Base-by-base conservation (phyloP, 2,329 filamentous ascomycete genomes). In the Biscogniauxia marginata region DNA sequence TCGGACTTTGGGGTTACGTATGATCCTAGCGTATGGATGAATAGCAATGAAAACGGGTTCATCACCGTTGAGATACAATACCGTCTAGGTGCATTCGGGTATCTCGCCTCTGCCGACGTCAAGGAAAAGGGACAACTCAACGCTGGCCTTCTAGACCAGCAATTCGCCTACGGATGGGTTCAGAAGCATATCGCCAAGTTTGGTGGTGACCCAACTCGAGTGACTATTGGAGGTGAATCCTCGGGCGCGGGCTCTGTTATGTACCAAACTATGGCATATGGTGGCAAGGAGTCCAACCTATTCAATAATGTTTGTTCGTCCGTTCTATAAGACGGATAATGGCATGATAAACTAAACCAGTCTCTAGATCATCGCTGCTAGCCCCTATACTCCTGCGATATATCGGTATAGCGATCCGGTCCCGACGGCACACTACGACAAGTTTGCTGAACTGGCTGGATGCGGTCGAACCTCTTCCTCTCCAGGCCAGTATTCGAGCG, bases 101-200 rank as follows among this genome's bases (percentile, higher is more conserved):
- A 73, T 75, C 19, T 77, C 68, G 82, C 85, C 56, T 66, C 66
- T 4, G 52, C 57, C 4, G 65, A 68, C 8, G 55, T 69, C 25
- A 61, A 66, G 43, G 57, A 43, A 18, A 46, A 57, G 3, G 67
- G 67, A 7, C 20, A 78, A 58, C 22, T 65, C 55, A 60, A 79
- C 69, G 55, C 74, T 72, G 60, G 73, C 66, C 50, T 71, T 60
- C 57, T 77, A 64, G 63, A 78, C 74, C 83, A 85, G 64, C 74
- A 79, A 11, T 71, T 83, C 18, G 81, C 81, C 21, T 70, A 87
- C 7, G 72, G 84, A 61, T 87, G 84, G 84, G 75, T 85, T 3
- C 76, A 81, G 53, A 65, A 77, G 45, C 51, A 70, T 30, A 70
- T 72, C 54, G 61, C 65, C n/a, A 63, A 63, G 21, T 73, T 73